Evolutionary conservation across 2,329 filamentous ascomycete genomes (phyloP), one percentile per base, ranked within the genome.

Genomic region (Colletotrichum sp.): DNA sequence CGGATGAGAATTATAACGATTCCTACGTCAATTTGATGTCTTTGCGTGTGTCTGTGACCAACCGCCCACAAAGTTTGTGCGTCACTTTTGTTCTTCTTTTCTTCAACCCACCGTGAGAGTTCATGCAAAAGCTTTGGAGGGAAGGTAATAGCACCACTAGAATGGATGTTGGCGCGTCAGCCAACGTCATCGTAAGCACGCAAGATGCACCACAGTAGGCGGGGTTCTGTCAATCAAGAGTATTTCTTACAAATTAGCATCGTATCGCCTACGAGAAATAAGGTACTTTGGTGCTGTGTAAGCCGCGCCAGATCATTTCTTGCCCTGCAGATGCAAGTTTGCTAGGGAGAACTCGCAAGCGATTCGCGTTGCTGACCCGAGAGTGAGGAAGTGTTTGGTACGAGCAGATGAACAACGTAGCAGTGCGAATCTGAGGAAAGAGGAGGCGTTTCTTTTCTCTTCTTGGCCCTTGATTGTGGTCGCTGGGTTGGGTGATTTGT

Each of bases 1-100:
- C 39, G 39, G 39, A 68, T 32, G 44, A 72, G 24, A 63, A 72
- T 57, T 59, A 36, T 68, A 57, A 75, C 5, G 59, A 75, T 71
- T 59, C 68, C 59, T 16, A 71, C 59, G 67, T 71, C 49, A 21
- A 49, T n/a, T 44, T 0, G 21, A 30, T 32, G 13, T 1, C 28
- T 44, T n/a, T 32, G 15, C 21, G 21, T 57, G 52, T 21, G 7
- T 21, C n/a, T 57, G n/a, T 24, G 49, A 55, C 49, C 49, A 0
- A 21, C 49, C 36, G 15, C 16, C 1, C 4, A 39, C 36, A 3
- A 39, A 3, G 15, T 9, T 39, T 39, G 8, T 39, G 36, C 36
- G 3, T 4, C 15, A 39, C 3, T 9, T 0, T 0, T 36, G 0
- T 9, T 5, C 36, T 39, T 39, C 36, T 8, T 39, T 39, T 18